Conservation (phyloP, 2,329 filamentous ascomycete species). For the Ophiostoma tasmaniense region DNA sequence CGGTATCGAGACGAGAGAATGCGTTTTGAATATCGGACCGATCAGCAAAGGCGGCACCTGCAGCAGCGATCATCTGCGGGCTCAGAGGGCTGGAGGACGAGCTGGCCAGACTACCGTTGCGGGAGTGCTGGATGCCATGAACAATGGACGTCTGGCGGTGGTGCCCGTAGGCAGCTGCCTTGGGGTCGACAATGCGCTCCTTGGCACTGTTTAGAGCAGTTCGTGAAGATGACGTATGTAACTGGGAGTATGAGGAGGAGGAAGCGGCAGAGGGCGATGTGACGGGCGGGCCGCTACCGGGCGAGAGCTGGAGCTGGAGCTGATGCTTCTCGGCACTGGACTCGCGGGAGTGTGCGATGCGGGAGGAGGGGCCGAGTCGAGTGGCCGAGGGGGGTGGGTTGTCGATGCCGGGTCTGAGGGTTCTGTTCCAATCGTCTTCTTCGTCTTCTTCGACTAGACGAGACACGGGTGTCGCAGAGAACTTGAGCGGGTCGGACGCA, state of each 20-base stretch:
- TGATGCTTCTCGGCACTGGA: slow-evolving; percentile 47
- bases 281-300: not conserved
- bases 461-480: slow-evolving; percentile 41
- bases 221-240: slow-evolving; percentile 35
- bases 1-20: slow-evolving; percentile 39
- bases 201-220: slow-evolving; percentile 35
- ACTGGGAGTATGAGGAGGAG: slow-evolving; percentile 28
- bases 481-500: slow-evolving; percentile 43
- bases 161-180: slow-evolving; percentile 62
- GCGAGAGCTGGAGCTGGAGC: slow-evolving; percentile 15
- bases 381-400: slow-evolving; percentile 26
- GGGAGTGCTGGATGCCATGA: slow-evolving; percentile 85
- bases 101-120: slow-evolving; percentile 80
- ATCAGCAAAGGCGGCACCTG: slow-evolving; percentile 47
- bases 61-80: slow-evolving; percentile 72
- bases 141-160: slow-evolving; percentile 96
- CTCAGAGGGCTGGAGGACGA: slow-evolving; percentile 77
- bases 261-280: slow-evolving; percentile 23
- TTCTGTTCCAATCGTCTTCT: slow-evolving; percentile 45
- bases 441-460: slow-evolving; percentile 48
- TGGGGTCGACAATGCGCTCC: slow-evolving; percentile 49
- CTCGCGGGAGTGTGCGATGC: slow-evolving; percentile 46
- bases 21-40: slow-evolving; percentile 41
- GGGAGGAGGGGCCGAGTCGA: slow-evolving; percentile 22
- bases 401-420: slow-evolving; percentile 37